Evolutionary conservation across 768 basidiomycete species (phyloP), one percentile per base, ranked within the genome.

Genomic region (Podaxis carcinomalis): DNA sequence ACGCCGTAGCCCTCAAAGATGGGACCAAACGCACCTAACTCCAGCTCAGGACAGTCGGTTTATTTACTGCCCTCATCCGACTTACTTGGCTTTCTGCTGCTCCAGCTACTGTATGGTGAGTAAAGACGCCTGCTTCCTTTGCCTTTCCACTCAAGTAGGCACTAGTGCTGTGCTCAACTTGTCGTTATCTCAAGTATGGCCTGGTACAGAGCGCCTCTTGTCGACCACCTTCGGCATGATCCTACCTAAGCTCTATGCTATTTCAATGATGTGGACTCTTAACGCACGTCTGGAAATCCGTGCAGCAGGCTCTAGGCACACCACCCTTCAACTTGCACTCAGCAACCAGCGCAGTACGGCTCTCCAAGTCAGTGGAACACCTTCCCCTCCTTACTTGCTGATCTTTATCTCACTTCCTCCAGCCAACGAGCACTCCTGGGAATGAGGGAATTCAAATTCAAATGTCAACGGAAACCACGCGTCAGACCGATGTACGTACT

Each of bases 31-130:
- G 68, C 56, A 28, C 5, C 13, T 10, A 25, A 47, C 21, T 25
- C 32, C 6, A 9, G 25, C 9, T 37, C 40, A 70, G 71, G 52
- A 72, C 73, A 1, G 66, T 70, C 19, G 70, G 72, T 19, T 52
- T 72, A 32, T 69, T 75, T 55, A 68, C 61, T 25, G 63, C 73
- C 5, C 68, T 76, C 32, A 63, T 74, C 10, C 70, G 68, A 11
- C 67, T 76, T 16, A 74, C 74, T 1, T 74, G 73, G 60, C 68
- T 70, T 44, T 71, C 73, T 9, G 71, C 70, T 9, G 69, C 72
- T 28, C 73, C 74, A n/a, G 73, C 74, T 44, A 68, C 73, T 21
- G 13, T 74, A 14, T 75, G 74, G 73, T 75, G 59, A 36, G 66
- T 51, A 11, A 13, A 44, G 19, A 21, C 0, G 35, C 36, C 51